Evolutionary conservation across 495 filamentous ascomycete genomes (phyloP), one percentile per base, ranked within the genome.

Genomic region (Thermochaetoides thermophila): DNA sequence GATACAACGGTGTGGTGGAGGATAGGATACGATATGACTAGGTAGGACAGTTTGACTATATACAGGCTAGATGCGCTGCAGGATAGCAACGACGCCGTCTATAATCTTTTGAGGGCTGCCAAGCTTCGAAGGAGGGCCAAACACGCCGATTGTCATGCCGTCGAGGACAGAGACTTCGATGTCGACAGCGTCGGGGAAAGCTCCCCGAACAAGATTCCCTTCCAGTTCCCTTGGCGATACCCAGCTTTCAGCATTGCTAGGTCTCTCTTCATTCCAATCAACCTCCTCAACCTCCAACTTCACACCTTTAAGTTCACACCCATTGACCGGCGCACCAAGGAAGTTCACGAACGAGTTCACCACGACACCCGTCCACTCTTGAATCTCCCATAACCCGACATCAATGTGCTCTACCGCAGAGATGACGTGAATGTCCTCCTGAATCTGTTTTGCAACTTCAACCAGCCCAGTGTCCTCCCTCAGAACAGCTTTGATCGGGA

Each of bases 291-390:
- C 14, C 15, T 19, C 17, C 0, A 27, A 19, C 15, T 29, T 17
- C 8, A 12, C 10, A 9, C 16, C 13, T 17, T 13, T 20, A 7
- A 17, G 18, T 4, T 26, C 15, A 13, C 20, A 14, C 12, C 38
- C 27, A 30, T 36, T 32, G 12, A 14, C 22, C 7, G 60, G 57
- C 5, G 54, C 38, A 32, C 52, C 54, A 17, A 76, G 44, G 31
- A 74, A 73, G 40, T 77, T 77, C 27, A 75, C 69, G 49, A 65
- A 70, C 5, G 55, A 57, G 34, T 64, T 52, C 4, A 68, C 46
- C 31, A 39, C 41, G 13, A 67, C 27, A 0, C 63, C 63, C 6
- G 63, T 68, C 61, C 64, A 66, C 7, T 52, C 40, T 25, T 54
- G 41, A 9, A 69, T 52, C 39, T 69, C 65, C 65, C 65, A 68